phyloP scores from a whole-genome alignment of 805 yeast genomes.

The Candida stauntonica region DNA sequence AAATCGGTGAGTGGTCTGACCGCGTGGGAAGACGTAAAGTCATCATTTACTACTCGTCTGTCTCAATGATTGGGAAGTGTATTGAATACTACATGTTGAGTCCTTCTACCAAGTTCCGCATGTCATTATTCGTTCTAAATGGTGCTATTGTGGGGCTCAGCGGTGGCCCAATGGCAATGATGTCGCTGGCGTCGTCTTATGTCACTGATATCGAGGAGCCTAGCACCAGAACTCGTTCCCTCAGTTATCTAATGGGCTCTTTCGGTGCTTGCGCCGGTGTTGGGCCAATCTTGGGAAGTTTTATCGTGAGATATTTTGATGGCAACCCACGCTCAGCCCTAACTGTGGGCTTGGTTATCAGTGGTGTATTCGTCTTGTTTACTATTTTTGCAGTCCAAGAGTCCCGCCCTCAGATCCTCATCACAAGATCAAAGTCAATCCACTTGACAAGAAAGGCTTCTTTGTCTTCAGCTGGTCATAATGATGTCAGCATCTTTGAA shows the following conservation, averaged over 20 bases:
- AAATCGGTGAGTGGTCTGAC: slow-evolving; percentile 61
- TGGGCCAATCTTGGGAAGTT: slow-evolving; percentile 61
- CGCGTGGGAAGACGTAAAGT: slow-evolving; percentile 55
- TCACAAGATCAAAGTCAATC: slow-evolving; percentile 46
- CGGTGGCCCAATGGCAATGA: slow-evolving; percentile 56
- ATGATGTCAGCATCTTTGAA: neutral
- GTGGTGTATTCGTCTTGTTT: slow-evolving; percentile 33
- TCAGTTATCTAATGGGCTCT: slow-evolving; percentile 59
- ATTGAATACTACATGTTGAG: slow-evolving; percentile 26
- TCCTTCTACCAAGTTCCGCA: slow-evolving; percentile 35
- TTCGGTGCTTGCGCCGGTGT: slow-evolving; percentile 55
- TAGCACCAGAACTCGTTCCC: slow-evolving; percentile 47
- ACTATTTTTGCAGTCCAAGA: slow-evolving; percentile 48
- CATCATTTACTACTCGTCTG: slow-evolving; percentile 32
- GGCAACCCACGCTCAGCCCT: too few species aligned
- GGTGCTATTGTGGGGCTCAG: slow-evolving; percentile 44
- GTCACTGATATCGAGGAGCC: slow-evolving; percentile 70
- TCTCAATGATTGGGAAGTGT: slow-evolving; percentile 23
- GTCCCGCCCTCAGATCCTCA: slow-evolving; percentile 54
- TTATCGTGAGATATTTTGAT: slow-evolving; percentile 29
- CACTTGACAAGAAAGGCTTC: slow-evolving; percentile 29
- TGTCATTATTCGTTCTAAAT: slow-evolving; percentile 37
- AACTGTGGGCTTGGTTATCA: too few species aligned
- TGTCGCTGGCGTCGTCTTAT: slow-evolving; percentile 63
- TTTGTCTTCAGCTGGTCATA: slow-evolving; percentile 26